These are phyloP conservation scores for Serendipita sp. DNA, from an alignment of 768 basidiomycete genomes.

Conservation along the genomic window DNA sequence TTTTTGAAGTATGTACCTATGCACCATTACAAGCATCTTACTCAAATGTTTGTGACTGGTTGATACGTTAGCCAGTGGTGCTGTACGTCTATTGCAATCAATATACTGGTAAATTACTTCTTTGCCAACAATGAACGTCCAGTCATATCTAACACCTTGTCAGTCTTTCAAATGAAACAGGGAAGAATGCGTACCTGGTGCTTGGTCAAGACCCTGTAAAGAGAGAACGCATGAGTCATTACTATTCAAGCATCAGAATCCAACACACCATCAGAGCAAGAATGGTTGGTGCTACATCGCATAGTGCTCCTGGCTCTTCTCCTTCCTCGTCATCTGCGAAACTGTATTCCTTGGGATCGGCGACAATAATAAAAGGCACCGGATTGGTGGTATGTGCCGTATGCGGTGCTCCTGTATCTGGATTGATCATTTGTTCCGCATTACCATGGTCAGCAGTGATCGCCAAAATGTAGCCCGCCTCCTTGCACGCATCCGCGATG, in stretches of 20 bases:
- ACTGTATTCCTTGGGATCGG: slow-evolving; percentile 36
- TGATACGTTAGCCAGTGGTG: neutral
- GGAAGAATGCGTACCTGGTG: neutral
- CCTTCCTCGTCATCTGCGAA: slow-evolving; percentile 37
- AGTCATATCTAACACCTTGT: slow-evolving; percentile 18
- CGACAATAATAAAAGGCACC: slow-evolving; percentile 82
- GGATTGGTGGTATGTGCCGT: slow-evolving; percentile 85
- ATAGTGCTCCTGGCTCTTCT: slow-evolving; percentile 54
- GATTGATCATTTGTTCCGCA: slow-evolving; percentile 85
- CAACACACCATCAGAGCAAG: slow-evolving; percentile 47
- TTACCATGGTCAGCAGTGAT: slow-evolving; percentile 93
- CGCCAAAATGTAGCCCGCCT: slow-evolving; percentile 72
- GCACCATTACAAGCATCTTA: neutral
- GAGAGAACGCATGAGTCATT: neutral
- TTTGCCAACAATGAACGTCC: slow-evolving; percentile 15
- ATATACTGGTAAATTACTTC: neutral
- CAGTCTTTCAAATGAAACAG: slow-evolving; percentile 10
- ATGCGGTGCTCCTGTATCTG: slow-evolving; percentile 69
- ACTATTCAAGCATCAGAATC: neutral
- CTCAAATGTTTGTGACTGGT: neutral
- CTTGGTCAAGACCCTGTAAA: neutral
- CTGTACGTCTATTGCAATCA: neutral
- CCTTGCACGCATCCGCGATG: slow-evolving; percentile 69
- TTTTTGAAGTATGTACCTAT: neutral
- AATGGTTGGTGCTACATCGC: slow-evolving; percentile 83